phyloP scores from a whole-genome alignment of 1,284 basidiomycete genomes.

The Leccinum solheimii region DNA sequence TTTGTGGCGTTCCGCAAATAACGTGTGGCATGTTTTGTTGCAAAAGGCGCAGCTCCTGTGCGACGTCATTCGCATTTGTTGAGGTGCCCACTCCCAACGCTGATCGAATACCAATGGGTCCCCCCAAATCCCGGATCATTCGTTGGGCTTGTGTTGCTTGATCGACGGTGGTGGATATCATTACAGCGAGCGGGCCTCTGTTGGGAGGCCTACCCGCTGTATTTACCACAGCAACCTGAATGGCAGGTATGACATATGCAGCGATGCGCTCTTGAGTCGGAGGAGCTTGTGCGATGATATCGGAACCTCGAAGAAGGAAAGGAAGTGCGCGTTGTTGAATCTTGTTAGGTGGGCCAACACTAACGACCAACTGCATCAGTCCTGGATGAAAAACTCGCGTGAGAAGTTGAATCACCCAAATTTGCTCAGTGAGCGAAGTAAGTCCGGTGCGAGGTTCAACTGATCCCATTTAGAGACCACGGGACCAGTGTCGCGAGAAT shows the following conservation, averaged over 20 bases:
- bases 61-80: conserved; percentile 63
- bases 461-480: conserved; percentile 97
- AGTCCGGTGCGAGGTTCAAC: conserved; percentile 80
- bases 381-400: conserved; percentile 13
- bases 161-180: conserved; percentile 97
- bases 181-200: conserved; percentile 83
- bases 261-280: conserved; percentile 98
- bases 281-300: conserved; percentile 98
- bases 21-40: conserved; percentile 93
- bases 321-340: conserved; percentile 97
- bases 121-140: conserved; percentile 93
- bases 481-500: conserved; percentile 74
- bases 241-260: conserved; percentile 92
- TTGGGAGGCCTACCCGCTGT: conserved; percentile 52
- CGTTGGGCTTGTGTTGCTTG: conserved; percentile 98
- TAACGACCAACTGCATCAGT: conserved; percentile 35
- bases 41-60: conserved; percentile 78
- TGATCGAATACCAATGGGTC: conserved; percentile 86
- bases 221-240: conserved; percentile 79
- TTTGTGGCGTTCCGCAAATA: conserved; percentile 95
- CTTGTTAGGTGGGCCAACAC: conserved; percentile 97
- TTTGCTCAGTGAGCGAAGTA: conserved; percentile 87
- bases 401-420: conserved; percentile 71
- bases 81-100: conserved; percentile 81
- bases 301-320: conserved; percentile 89